phyloP scores from a whole-genome alignment of 805 yeast genomes.

The Sugiyamaella chiloensis region DNA sequence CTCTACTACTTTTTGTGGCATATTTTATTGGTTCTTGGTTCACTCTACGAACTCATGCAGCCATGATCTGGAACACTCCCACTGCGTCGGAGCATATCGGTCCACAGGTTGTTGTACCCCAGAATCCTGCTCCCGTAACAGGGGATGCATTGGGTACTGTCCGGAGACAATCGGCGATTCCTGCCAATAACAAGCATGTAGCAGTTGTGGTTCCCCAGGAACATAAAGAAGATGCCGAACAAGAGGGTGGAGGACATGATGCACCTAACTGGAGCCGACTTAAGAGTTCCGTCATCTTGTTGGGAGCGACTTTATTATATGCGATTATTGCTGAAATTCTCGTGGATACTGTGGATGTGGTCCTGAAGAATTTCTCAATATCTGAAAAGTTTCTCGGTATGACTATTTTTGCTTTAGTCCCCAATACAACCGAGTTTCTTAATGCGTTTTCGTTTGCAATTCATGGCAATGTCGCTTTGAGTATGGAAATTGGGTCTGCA shows the following conservation, averaged over 20 bases:
- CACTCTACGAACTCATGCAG: slow-evolving; percentile 94
- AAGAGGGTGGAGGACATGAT: slow-evolving; percentile 70
- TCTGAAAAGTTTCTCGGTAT: slow-evolving; percentile 89
- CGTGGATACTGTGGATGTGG: slow-evolving; percentile 89
- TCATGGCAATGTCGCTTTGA: slow-evolving; percentile 91
- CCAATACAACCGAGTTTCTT: slow-evolving; percentile 93
- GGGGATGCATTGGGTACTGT: slow-evolving; percentile 2
- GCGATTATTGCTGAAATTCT: slow-evolving; percentile 93
- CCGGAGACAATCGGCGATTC: slow-evolving; percentile 3
- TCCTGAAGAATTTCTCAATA: slow-evolving; percentile 71
- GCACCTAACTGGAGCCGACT: slow-evolving; percentile 95
- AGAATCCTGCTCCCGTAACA: slow-evolving; percentile 5
- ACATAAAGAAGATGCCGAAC: slow-evolving; percentile 11
- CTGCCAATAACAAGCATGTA: no score
- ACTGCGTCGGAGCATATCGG: slow-evolving; percentile 37
- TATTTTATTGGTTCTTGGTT: slow-evolving; percentile 88
- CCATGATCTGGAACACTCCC: slow-evolving; percentile 86
- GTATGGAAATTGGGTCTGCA: slow-evolving; percentile 98
- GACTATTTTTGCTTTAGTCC: slow-evolving; percentile 92
- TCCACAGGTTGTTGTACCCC: slow-evolving; percentile 17
- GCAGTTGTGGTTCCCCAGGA: slow-evolving; percentile 3
- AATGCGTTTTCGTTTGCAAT: slow-evolving; percentile 97
- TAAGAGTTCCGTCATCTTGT: slow-evolving; percentile 76
- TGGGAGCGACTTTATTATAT: slow-evolving; percentile 81
- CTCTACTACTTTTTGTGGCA: slow-evolving; percentile 73